Conservation (phyloP, 1,139 yeast species). For the Candida labiduridarum region DNA sequence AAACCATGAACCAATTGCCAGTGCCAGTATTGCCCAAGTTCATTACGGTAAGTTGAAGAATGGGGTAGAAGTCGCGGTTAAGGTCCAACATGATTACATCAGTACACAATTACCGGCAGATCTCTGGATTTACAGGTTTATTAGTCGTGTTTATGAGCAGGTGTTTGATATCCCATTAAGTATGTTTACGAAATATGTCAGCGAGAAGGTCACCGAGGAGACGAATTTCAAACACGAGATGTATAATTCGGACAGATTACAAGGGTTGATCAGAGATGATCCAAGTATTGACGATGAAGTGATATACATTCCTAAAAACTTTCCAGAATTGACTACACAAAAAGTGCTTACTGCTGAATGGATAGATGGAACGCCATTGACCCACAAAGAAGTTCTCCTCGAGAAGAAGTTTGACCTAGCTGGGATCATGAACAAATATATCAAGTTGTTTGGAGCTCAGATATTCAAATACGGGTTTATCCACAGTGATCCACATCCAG, state of each 20-base stretch:
- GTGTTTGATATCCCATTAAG: conserved; percentile 67
- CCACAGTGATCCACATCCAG: conserved; percentile 86
- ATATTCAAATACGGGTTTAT: conserved; percentile 75
- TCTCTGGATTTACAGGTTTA: conserved; percentile 54
- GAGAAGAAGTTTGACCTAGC: conserved; percentile 44
- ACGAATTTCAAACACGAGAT: conserved; percentile 62
- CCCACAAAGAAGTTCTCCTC: conserved; percentile 45
- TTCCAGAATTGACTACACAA: conserved; percentile 45
- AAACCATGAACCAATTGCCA: conserved; percentile 60
- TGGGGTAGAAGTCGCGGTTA: conserved; percentile 67
- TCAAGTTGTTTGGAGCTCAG: conserved; percentile 63
- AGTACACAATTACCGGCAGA: conserved; percentile 60
- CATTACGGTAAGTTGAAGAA: conserved; percentile 53
- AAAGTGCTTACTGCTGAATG: conserved; percentile 70
- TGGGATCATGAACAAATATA: conserved; percentile 52
- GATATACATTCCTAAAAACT: conserved; percentile 54
- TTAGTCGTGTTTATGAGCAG: conserved; percentile 56
- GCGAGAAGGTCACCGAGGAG: conserved; percentile 60
- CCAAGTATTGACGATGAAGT: conserved; percentile 21
- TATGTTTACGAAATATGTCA: conserved; percentile 57
- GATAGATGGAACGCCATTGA: conserved; percentile 69
- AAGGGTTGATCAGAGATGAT: conserved; percentile 25
- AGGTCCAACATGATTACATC: conserved; percentile 67
- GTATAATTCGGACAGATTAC: conserved; percentile 45
- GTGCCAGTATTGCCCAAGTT: conserved; percentile 78